Base-by-base conservation (phyloP, 257 asterid genomes). In the Rehmannia glutinosa region DNA sequence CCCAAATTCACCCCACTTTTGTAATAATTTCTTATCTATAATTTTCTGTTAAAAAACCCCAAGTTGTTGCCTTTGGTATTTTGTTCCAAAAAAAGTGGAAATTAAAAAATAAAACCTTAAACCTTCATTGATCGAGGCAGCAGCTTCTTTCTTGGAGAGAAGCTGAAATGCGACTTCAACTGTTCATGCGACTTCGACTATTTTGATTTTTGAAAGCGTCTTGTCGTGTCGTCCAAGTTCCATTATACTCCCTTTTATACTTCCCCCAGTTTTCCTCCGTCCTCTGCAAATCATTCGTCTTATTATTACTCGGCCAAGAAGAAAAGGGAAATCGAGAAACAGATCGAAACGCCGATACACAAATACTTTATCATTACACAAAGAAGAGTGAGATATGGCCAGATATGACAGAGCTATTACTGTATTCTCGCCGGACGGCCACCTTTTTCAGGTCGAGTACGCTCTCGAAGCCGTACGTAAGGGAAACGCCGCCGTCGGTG, bases 391-490 rank as follows among this genome's bases (percentile, higher is more conserved):
- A 66, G 69, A 69, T 3, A 91, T 92, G 98, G 98, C 97, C 15
- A 77, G 98, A 69, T 90, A 93, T 32, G 98, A 93, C 43, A 83
- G 97, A 84, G 97, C 98, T 15, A 90, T 90, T 46, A 90, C 98
- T 0, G 98, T 90, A 5, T 93, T 93, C 87, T 90, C 98, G 51
- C 98, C 98, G 36, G 98, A 90, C 68, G 98, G 98, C 9, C 97
- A 93, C 74, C 86, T 90, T 3, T 90, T 93, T 60, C 98, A 93
- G 85, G 98, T 93, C 41, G 98, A 93, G 68, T 93, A 93, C 77
- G 98, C 98, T 23, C 90, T 93, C 42, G 98, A 93, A 73, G 98
- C 97, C 54, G 98, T 93, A 28, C 95, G 98, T 17, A 93, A 93
- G 74, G 98, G 98, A 0, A 92, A 92, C 78, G 97, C 97, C 63